Percentiles rank a stretch among this genome's conserved stretches.
Evolutionary conservation across 768 basidiomycete genomes (phyloP).

Genomic region (Baorangia bicolor): DNA sequence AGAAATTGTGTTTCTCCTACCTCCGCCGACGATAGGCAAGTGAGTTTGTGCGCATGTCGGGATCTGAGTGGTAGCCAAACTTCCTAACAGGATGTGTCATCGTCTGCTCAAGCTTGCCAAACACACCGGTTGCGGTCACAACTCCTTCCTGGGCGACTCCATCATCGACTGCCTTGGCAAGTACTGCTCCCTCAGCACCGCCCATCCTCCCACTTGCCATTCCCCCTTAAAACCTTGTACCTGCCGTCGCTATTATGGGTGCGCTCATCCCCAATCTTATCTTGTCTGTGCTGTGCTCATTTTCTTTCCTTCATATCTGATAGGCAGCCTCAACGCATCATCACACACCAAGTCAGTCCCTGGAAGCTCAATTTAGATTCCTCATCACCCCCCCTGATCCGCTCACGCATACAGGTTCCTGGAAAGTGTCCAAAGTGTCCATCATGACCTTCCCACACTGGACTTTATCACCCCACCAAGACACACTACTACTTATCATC

Average conservation of each 20-base stretch:
- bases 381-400: conserved; percentile 13
- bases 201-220: conserved; percentile 50
- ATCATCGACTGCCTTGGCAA: conserved; percentile 52
- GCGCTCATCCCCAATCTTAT: conserved; percentile 12
- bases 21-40: conserved; percentile 49
- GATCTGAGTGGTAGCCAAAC: neutral
- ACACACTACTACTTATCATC: neutral
- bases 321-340: conserved; percentile 55
- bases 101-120: conserved; percentile 54
- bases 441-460: neutral
- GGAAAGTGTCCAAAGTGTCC: conserved; percentile 42
- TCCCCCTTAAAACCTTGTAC: conserved; percentile 34
- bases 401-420: conserved; percentile 29
- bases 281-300: neutral
- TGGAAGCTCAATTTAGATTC: conserved; percentile 2
- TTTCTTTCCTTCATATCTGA: neutral
- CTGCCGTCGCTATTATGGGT: conserved; percentile 62
- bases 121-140: conserved; percentile 55
- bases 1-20: conserved; percentile 37
- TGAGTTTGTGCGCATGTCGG: conserved; percentile 4
- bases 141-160: conserved; percentile 42
- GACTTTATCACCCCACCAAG: neutral
- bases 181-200: conserved; percentile 46
- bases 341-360: conserved; percentile 43
- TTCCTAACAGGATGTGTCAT: conserved; percentile 58